Evolutionary conservation across 257 asterid genomes (phyloP).

Genomic region (Cynanchum wilfordii): DNA sequence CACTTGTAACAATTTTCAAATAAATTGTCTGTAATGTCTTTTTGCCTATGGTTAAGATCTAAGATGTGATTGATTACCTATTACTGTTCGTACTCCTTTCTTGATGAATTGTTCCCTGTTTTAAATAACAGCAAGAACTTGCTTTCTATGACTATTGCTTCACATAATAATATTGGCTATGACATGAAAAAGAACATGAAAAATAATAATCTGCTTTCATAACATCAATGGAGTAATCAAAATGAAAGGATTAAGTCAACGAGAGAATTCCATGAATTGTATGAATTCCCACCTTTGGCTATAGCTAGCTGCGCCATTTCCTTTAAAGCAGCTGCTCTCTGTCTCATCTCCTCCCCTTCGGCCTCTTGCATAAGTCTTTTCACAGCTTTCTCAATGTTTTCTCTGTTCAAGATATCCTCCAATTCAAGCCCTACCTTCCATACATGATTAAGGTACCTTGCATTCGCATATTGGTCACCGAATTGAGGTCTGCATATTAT

Average conservation of each 20-base stretch:
- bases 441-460: conserved; percentile 14
- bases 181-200: too few species aligned
- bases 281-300: background rate
- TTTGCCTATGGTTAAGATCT: too few species aligned
- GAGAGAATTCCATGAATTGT: background rate
- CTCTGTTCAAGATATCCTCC: conserved; percentile 10
- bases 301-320: background rate
- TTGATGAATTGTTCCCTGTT: too few species aligned
- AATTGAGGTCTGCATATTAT: conserved; percentile 17
- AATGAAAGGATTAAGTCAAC: background rate
- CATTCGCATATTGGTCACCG: conserved; percentile 10
- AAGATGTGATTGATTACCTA: too few species aligned
- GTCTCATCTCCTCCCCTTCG: conserved; percentile 16
- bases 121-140: too few species aligned
- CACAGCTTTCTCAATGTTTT: background rate
- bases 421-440: conserved; percentile 26
- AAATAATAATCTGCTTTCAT: too few species aligned
- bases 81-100: too few species aligned
- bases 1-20: too few species aligned
- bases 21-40: too few species aligned
- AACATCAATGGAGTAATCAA: background rate
- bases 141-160: too few species aligned
- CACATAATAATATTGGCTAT: too few species aligned
- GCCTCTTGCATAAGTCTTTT: conserved; percentile 15
- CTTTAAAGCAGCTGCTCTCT: background rate